Conservation (phyloP, 306 rosid species). For the Sechiopsis laciniata region DNA sequence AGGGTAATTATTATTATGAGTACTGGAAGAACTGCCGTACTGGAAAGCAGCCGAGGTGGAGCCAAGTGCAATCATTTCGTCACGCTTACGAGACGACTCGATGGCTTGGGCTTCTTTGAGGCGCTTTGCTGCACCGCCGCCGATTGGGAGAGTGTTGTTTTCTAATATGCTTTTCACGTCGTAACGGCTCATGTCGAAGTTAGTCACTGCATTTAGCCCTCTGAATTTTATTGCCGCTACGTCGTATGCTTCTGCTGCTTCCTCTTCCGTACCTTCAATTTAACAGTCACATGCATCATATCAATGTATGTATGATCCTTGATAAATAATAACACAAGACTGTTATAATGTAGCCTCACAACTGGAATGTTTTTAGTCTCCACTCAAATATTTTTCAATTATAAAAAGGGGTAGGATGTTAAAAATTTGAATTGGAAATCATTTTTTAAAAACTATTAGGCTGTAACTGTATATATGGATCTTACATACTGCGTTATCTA, state of each 20-base stretch:
- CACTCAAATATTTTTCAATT: too few species aligned
- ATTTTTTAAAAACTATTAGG: too few species aligned
- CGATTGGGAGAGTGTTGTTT: slow-evolving; percentile 86
- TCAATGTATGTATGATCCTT: too few species aligned
- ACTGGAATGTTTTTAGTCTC: too few species aligned
- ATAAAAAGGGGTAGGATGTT: too few species aligned
- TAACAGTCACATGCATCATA: too few species aligned
- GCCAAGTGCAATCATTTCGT: slow-evolving; percentile 65
- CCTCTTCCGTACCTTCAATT: slow-evolving; percentile 77
- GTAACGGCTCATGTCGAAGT: slow-evolving; percentile 92
- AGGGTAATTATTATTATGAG: slow-evolving; percentile 22
- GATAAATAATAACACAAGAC: too few species aligned
- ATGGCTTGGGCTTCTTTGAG: slow-evolving; percentile 91
- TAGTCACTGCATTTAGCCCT: slow-evolving; percentile 87
- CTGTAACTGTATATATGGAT: too few species aligned
- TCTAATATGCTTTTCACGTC: slow-evolving; percentile 86
- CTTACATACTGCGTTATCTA: too few species aligned
- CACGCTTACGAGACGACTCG: slow-evolving; percentile 73
- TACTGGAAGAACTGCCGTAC: slow-evolving; percentile 32
- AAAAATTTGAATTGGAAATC: too few species aligned
- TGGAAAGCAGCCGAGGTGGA: slow-evolving; percentile 34
- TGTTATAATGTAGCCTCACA: too few species aligned
- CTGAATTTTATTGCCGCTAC: slow-evolving; percentile 92
- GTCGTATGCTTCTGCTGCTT: slow-evolving; percentile 98
- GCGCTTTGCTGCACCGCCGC: slow-evolving; percentile 91